phyloP scores from a whole-genome alignment of 2,329 filamentous ascomycete species.

The Penicillium sclerotigenum region DNA sequence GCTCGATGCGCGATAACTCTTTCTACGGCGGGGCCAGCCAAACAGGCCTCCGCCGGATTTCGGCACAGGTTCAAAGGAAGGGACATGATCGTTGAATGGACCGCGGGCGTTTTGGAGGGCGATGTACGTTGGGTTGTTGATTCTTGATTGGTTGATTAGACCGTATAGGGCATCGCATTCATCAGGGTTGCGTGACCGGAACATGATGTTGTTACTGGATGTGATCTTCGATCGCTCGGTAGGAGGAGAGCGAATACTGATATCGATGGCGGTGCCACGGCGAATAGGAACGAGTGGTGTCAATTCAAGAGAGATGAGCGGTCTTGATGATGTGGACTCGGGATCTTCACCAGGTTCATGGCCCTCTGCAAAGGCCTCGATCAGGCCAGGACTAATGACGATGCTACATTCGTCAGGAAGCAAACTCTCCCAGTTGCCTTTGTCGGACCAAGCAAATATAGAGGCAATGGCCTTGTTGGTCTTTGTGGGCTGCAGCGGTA shows the following conservation, averaged over 20 bases:
- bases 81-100: slow-evolving; percentile 54
- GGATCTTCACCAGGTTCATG: slow-evolving; percentile 29
- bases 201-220: slow-evolving; percentile 77
- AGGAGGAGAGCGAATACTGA: slow-evolving; percentile 87
- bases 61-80: slow-evolving; percentile 45
- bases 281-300: slow-evolving; percentile 88
- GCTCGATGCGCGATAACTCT: slow-evolving; percentile 57
- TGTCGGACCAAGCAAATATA: slow-evolving; percentile 63
- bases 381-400: slow-evolving; percentile 61
- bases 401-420: slow-evolving; percentile 62
- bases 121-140: slow-evolving; percentile 91
- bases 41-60: slow-evolving; percentile 43
- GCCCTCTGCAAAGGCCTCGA: slow-evolving; percentile 60
- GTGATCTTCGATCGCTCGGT: slow-evolving; percentile 68
- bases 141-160: slow-evolving; percentile 81
- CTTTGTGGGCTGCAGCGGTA: slow-evolving; percentile 47
- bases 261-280: slow-evolving; percentile 86
- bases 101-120: slow-evolving; percentile 68
- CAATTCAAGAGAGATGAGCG: slow-evolving; percentile 71
- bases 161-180: slow-evolving; percentile 82
- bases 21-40: slow-evolving; percentile 51
- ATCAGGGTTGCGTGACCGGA: slow-evolving; percentile 71
- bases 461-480: slow-evolving; percentile 57
- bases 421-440: slow-evolving; percentile 59
- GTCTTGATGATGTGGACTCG: slow-evolving; percentile 33